A percentile compares a stretch with the other conserved stretches of the same genome.
phyloP scores from a whole-genome alignment of 2,329 filamentous ascomycete species.

The Fusarium sp. region DNA sequence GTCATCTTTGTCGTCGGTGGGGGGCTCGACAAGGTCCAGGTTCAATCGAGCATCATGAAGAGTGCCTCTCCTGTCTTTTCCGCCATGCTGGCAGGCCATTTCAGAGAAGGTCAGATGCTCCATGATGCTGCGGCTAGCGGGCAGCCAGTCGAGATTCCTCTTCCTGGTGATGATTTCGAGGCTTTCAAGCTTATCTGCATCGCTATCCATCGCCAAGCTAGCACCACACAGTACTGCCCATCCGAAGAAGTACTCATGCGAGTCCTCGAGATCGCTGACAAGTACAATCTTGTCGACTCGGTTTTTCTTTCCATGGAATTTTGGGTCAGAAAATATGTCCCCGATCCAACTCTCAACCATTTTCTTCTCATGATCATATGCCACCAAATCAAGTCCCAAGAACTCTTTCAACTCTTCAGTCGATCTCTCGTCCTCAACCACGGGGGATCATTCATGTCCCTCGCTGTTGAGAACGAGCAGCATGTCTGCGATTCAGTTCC shows the following conservation, averaged over 20 bases:
- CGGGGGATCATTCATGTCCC: neutral
- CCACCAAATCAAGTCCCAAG: neutral
- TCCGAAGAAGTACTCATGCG: neutral
- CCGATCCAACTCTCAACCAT: neutral
- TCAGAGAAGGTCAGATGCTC: conserved; percentile 10
- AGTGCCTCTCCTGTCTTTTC: neutral
- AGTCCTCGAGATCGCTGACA: conserved; percentile 4
- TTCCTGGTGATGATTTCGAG: conserved; percentile 16
- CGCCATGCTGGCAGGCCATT: conserved; percentile 6
- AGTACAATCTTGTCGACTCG: conserved; percentile 8
- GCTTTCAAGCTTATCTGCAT: conserved; percentile 6
- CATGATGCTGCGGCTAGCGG: neutral
- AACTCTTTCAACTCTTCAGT: neutral
- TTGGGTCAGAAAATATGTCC: neutral
- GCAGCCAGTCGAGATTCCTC: neutral
- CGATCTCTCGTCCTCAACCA: neutral
- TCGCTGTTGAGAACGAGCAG: neutral
- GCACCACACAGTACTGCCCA: neutral
- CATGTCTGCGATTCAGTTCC: neutral
- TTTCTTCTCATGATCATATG: neutral
- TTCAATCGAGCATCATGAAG: conserved; percentile 13
- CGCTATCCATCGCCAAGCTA: conserved; percentile 5
- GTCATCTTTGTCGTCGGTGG: conserved; percentile 9
- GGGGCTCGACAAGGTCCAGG: neutral
- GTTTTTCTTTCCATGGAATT: conserved; percentile 8